These are phyloP conservation scores for Clonostachys sp. DNA, from an alignment of 2,329 filamentous ascomycete species.

Conservation along the genomic window DNA sequence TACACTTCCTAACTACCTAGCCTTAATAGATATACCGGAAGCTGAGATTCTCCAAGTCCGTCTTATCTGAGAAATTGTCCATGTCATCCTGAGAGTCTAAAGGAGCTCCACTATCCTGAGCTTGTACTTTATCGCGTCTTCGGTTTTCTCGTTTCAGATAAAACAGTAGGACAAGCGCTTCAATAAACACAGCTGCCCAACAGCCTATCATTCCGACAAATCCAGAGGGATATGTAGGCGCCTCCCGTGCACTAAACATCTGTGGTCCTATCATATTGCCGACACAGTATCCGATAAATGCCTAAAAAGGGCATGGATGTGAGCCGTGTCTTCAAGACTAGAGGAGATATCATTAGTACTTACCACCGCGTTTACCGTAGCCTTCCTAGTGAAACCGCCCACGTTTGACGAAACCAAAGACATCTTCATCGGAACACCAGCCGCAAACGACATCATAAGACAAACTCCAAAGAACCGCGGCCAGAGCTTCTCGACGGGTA, in stretches of 20 bases:
- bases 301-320: too few species aligned
- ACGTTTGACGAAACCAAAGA: slow-evolving; percentile 18
- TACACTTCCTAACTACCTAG: too few species aligned
- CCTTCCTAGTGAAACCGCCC: slow-evolving; percentile 19
- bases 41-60: slow-evolving; percentile 12
- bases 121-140: slow-evolving; percentile 16
- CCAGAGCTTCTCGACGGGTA: slow-evolving; percentile 11
- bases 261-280: slow-evolving; percentile 15
- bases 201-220: slow-evolving; percentile 12
- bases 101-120: slow-evolving; percentile 5
- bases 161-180: slow-evolving; percentile 6
- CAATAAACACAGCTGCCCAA: slow-evolving; percentile 6
- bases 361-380: slow-evolving; percentile 13
- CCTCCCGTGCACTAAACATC: slow-evolving; percentile 12
- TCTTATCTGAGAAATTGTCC: slow-evolving; percentile 14
- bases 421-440: slow-evolving; percentile 15
- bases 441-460: slow-evolving; percentile 12
- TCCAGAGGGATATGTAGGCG: slow-evolving; percentile 12
- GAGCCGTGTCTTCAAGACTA: too few species aligned
- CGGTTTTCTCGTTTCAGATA: slow-evolving; percentile 7
- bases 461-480: slow-evolving; percentile 14
- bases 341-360: slow-evolving; percentile 2
- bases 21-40: slow-evolving; percentile 13
- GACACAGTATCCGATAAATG: slow-evolving; percentile 32
- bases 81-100: slow-evolving; percentile 2